Base-by-base conservation (phyloP, 345 rosid genomes). In the Mercurialis annua region DNA sequence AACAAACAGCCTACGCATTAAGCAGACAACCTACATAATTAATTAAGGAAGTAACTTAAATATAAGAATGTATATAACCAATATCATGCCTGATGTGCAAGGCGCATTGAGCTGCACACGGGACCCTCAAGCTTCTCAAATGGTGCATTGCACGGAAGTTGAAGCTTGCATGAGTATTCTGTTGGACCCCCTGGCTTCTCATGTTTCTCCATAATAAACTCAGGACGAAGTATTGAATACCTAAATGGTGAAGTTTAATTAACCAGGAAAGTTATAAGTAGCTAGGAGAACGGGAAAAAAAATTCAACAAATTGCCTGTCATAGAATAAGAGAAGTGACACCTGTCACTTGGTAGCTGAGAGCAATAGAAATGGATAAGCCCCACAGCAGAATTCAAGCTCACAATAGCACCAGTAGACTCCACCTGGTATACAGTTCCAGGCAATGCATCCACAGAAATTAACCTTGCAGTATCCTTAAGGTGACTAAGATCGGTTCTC, bases 281-380 rank as follows among this genome's bases (percentile, higher is more conserved):
- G 44, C 17, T 65, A 68, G 47, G 49, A 63, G 30, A 44, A 33
- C 8, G 10, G 2, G 20, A 61, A 23, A 29, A 29, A 6, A 52
- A 38, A 47, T 30, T 54, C 59, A n/a, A n/a, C 26, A 4, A 26
- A 56, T 5, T 21, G 29, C 47, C 31, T 23, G 23, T 26, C 31
- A 27, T 36, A 64, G 21, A 57, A n/a, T 5, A n/a, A n/a, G 46
- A 60, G 38, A 54, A 65, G 48, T 38, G 23, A 53, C 47, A 89
- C 99, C 99, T 89, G 86, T 94, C 99, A 68, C 98, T 92, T 0
- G 99, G 99, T 62, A 94, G 81, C 87, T 94, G 98, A 73, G 98
- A 94, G 74, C 99, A 94, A 80, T 86, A 94, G 76, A 94, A 89
- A 74, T 91, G 96, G 70, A 94, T 62, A 46, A 94, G 92, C 48